Conservation (phyloP, 2,329 filamentous ascomycete genomes). For the Trichoderma brevicompactum region DNA sequence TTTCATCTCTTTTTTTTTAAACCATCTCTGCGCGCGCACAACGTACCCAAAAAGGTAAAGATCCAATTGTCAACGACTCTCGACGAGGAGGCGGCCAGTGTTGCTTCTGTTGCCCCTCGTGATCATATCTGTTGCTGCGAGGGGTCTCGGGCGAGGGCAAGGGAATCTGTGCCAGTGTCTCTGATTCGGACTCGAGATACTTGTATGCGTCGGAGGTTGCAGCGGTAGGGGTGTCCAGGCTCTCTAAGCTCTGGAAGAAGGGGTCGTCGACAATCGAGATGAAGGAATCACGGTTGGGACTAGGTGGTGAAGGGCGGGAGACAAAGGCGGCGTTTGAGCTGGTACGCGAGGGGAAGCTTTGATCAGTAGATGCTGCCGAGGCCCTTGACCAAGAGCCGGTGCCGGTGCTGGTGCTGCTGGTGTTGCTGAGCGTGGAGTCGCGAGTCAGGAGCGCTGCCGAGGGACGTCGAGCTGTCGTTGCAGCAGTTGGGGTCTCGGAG, state of each 20-base stretch:
- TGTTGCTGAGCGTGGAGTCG: constrained; percentile 34
- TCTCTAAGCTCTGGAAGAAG: constrained; percentile 56
- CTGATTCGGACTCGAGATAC: constrained; percentile 35
- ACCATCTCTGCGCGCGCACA: background rate
- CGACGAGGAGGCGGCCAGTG: constrained; percentile 52
- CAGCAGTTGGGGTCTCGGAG: constrained; percentile 29
- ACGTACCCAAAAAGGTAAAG: constrained; percentile 46
- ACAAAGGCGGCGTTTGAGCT: constrained; percentile 20
- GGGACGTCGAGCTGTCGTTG: constrained; percentile 29
- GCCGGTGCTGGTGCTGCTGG: constrained; percentile 27
- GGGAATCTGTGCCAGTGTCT: constrained; percentile 35
- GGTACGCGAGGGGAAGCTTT: constrained; percentile 32
- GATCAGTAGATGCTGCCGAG: constrained; percentile 19
- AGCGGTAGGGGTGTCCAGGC: constrained; percentile 46
- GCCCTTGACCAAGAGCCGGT: constrained; percentile 19
- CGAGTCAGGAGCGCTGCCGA: constrained; percentile 28
- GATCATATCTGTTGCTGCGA: constrained; percentile 47
- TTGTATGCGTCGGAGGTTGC: constrained; percentile 36
- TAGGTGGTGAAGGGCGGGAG: constrained; percentile 32
- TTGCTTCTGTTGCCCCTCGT: constrained; percentile 39
- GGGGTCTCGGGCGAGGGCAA: constrained; percentile 35
- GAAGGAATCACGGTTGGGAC: constrained; percentile 52
- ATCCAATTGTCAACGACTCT: constrained; percentile 53
- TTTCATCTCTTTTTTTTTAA: background rate
- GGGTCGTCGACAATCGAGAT: constrained; percentile 60